Percentiles rank a stretch among this genome's conserved stretches.
These are phyloP conservation scores for Pythium coloratum DNA, from an alignment of 352 stramenopile species.

Conservation along the genomic window DNA sequence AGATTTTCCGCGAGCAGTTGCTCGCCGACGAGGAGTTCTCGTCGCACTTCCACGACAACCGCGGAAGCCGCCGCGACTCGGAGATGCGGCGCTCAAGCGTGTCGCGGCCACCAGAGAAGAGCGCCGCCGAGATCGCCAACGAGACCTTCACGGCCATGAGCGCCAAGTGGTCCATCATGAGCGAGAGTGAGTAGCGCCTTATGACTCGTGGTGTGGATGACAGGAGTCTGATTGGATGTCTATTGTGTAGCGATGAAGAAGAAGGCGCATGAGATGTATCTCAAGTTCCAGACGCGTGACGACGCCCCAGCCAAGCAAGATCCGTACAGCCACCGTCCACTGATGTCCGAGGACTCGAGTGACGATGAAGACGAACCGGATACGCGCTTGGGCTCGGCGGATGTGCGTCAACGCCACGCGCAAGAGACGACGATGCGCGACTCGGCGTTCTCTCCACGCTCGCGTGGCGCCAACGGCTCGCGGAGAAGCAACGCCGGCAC, in stretches of 20 bases:
- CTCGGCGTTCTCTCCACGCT: constrained; percentile 31
- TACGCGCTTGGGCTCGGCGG: constrained; percentile 12
- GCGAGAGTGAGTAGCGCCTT: constrained; percentile 29
- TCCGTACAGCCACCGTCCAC: constrained; percentile 67
- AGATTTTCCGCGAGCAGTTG: constrained; percentile 80
- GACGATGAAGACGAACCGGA: constrained; percentile 65
- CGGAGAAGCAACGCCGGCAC: constrained; percentile 31
- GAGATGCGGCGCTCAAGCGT: constrained; percentile 22
- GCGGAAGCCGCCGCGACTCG: constrained; percentile 2
- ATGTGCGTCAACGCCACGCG: constrained; percentile 42
- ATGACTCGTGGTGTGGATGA: too few species aligned
- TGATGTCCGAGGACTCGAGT: constrained; percentile 71
- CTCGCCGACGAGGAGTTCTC: constrained; percentile 71
- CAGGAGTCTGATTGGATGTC: constrained; percentile 2
- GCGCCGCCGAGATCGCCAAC: constrained; percentile 62
- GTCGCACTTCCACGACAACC: constrained; percentile 55
- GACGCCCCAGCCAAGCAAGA: constrained; percentile 50
- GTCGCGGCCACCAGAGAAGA: constrained; percentile 54
- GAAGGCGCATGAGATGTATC: constrained; percentile 83
- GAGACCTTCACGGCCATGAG: constrained; percentile 73
- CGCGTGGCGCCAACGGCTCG: constrained; percentile 22
- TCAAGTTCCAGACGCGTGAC: constrained; percentile 75
- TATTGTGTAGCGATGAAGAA: constrained; percentile 60
- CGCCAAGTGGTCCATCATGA: constrained; percentile 74
- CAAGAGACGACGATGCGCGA: constrained; percentile 19